Evolutionary conservation across 1,139 yeast species (phyloP), one percentile per base, ranked within the genome.

Genomic region (Candida tetrigidarum): DNA sequence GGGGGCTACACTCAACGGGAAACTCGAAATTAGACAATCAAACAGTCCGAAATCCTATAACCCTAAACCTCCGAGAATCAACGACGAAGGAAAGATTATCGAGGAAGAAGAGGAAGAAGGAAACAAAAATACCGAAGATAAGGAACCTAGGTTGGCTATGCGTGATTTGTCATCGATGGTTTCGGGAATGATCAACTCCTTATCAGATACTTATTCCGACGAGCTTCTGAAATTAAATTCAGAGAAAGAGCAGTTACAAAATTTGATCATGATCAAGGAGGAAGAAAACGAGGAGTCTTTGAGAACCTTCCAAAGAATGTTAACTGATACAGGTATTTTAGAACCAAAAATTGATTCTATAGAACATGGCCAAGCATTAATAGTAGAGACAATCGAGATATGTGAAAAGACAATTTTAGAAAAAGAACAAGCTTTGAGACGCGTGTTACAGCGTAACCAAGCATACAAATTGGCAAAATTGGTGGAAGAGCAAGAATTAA

Each of bases 161-260:
- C 45, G 53, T 15, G 77, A 72, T 50, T 58, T 71, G 36, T 60
- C 72, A 22, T 57, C 67, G 0, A 70, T 71, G 75, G 51, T 71
- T n/a, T 50, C 57, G 18, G 66, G 71, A 4, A 67, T 76, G 76
- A 60, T 80, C 29, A 66, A 68, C 41, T 71, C 81, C 0, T 67
- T 80, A 36, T 65, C 78, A 8, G 71, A 66, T 38, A 66, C 77
- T 1, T 77, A 76, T 53, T 50, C 57, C 7, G 52, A 52, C 11
- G 64, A 69, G 38, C 51, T 66, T 33, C 45, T 51, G 9, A 50
- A 50, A 15, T 51, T 71, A 22, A 59, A 54, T 14, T 48, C 46
- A 9, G 64, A 66, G 37, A 48, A 52, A 14, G 50, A 49, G 38
- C 53, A 54, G 5, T 51, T 69, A 3, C 38, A 55, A 56, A 28